These are phyloP conservation scores for Teunomyces cretensis DNA, from an alignment of 805 yeast genomes.

Conservation along the genomic window DNA sequence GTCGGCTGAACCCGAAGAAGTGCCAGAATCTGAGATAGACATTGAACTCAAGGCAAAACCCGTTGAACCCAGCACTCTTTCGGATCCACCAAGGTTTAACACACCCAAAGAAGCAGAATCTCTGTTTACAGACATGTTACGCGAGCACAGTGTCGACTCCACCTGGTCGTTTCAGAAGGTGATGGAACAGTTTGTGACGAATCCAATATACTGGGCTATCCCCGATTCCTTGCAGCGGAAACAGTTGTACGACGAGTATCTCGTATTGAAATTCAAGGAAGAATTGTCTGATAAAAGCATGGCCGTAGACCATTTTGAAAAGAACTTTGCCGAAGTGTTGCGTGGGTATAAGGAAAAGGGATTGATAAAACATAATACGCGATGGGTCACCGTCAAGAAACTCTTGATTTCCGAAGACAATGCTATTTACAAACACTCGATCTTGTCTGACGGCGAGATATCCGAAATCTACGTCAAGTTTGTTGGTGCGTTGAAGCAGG, in stretches of 20 bases:
- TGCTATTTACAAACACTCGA: constrained; percentile 61
- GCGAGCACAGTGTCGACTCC: constrained; percentile 58
- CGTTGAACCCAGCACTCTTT: constrained; percentile 19
- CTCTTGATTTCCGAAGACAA: constrained; percentile 55
- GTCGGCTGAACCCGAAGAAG: constrained; percentile 4
- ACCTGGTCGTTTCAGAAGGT: constrained; percentile 74
- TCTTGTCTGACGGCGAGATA: constrained; percentile 58
- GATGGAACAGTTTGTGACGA: constrained; percentile 54
- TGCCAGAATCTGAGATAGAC: constrained; percentile 16
- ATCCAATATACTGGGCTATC: constrained; percentile 68
- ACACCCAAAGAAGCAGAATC: constrained; percentile 38
- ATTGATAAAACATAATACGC: constrained; percentile 52
- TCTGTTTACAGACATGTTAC: constrained; percentile 53
- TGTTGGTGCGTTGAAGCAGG: constrained; percentile 37
- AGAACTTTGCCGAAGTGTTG: constrained; percentile 51
- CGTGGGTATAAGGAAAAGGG: constrained; percentile 28
- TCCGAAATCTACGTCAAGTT: constrained; percentile 54
- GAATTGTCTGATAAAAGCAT: constrained; percentile 54
- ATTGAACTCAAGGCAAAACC: constrained; percentile 21
- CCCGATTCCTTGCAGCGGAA: constrained; percentile 61
- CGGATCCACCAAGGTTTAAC: constrained; percentile 20
- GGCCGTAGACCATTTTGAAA: constrained; percentile 54
- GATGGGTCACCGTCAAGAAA: constrained; percentile 63
- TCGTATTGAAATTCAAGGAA: constrained; percentile 41
- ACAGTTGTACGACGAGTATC: constrained; percentile 61